These are phyloP conservation scores for Boletus subparvulus DNA, from an alignment of 768 basidiomycete species.

Conservation along the genomic window DNA sequence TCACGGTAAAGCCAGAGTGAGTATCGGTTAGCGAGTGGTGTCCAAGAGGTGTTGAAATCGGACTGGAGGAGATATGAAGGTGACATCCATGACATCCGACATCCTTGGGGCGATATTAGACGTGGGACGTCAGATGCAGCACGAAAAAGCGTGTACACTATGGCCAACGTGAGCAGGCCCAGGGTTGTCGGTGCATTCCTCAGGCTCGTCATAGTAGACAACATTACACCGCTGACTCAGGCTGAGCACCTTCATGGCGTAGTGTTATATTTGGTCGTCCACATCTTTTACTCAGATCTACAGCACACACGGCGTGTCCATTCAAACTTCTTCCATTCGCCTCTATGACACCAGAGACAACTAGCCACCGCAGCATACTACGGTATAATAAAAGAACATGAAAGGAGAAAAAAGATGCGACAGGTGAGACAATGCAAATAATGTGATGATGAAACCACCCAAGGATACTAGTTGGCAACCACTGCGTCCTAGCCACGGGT, in stretches of 20 bases:
- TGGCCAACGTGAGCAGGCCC: constrained; percentile 38
- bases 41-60: constrained; percentile 66
- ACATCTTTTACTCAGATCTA: background rate
- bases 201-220: constrained; percentile 11
- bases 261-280: background rate
- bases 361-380: constrained; percentile 33
- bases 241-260: background rate
- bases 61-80: constrained; percentile 81
- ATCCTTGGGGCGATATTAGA: constrained; percentile 82
- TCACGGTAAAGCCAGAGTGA: constrained; percentile 92
- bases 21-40: constrained; percentile 71
- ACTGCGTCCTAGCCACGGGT: constrained; percentile 13
- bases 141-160: constrained; percentile 40
- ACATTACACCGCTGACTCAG: background rate
- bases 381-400: constrained; percentile 38
- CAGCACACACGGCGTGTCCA: background rate
- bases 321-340: constrained; percentile 36
- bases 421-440: constrained; percentile 33
- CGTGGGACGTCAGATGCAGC: constrained; percentile 45
- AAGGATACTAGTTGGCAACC: constrained; percentile 9
- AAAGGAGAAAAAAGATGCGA: constrained; percentile 30
- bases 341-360: constrained; percentile 33
- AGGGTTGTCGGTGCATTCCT: constrained; percentile 9
- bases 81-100: constrained; percentile 95
- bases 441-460: constrained; percentile 27